Conservation (phyloP, 2,329 filamentous ascomycete genomes). For the Teratosphaeriaceae sp. region DNA sequence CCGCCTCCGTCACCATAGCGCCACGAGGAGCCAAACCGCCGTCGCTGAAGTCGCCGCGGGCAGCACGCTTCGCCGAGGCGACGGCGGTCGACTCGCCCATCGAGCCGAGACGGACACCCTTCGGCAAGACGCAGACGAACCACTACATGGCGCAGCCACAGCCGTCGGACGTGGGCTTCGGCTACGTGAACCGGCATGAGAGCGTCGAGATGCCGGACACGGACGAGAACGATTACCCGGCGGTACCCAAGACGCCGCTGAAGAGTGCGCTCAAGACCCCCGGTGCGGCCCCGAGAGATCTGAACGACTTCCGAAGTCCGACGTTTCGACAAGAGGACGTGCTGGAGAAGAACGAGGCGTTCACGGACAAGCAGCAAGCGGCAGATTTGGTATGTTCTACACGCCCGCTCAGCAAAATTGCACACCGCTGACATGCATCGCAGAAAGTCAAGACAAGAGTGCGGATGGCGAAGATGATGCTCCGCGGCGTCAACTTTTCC, state of each 20-base stretch:
- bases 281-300: conserved; percentile 66
- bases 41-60: conserved; percentile 49
- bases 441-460: conserved; percentile 91
- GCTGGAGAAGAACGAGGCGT: conserved; percentile 73
- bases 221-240: conserved; percentile 36
- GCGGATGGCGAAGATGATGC: conserved; percentile 85
- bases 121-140: conserved; percentile 49
- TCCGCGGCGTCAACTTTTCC: conserved; percentile 94
- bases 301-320: conserved; percentile 68
- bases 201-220: conserved; percentile 51
- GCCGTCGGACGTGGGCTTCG: conserved; percentile 84
- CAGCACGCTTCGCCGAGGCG: conserved; percentile 74
- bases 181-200: conserved; percentile 63
- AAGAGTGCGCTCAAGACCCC: conserved; percentile 89
- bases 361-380: conserved; percentile 79
- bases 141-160: conserved; percentile 57
- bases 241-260: conserved; percentile 60
- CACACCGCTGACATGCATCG: conserved; percentile 31
- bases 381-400: conserved; percentile 71
- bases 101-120: conserved; percentile 51
- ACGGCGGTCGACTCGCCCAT: conserved; percentile 73
- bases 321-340: conserved; percentile 85
- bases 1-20: too few relatives aligned
- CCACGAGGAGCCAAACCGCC: conserved; percentile 20
- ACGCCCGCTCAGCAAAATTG: neutral